Percentiles rank a stretch among this genome's conserved stretches.
phyloP scores from a whole-genome alignment of 2,329 filamentous ascomycete genomes.

The Beauveria sp. region DNA sequence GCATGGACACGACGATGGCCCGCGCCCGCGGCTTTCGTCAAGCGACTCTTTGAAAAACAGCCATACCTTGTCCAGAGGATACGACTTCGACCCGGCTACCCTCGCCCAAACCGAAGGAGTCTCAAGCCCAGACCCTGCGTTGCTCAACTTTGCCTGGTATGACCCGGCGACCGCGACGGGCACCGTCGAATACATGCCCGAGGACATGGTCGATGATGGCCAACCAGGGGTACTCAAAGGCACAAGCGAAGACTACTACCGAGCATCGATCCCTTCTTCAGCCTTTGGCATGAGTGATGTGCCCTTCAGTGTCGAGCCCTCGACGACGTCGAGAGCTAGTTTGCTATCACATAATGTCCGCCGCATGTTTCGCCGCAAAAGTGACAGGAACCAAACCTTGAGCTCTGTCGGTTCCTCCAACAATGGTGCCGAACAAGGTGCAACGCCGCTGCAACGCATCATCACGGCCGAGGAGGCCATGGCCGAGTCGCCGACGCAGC shows the following conservation, averaged over 20 bases:
- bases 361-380: constrained; percentile 29
- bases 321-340: constrained; percentile 25
- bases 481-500: constrained; percentile 25
- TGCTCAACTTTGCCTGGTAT: constrained; percentile 11
- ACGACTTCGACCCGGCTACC: constrained; percentile 8
- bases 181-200: constrained; percentile 13
- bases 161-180: not conserved
- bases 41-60: constrained; percentile 28
- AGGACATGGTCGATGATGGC: constrained; percentile 19
- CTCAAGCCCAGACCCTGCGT: constrained; percentile 1
- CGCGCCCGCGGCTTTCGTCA: constrained; percentile 27
- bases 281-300: constrained; percentile 32
- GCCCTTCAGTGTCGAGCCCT: constrained; percentile 17
- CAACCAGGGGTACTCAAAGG: constrained; percentile 27
- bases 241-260: constrained; percentile 35
- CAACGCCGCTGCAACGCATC: constrained; percentile 12
- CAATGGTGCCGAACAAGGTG: constrained; percentile 5
- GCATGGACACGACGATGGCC: constrained; percentile 14
- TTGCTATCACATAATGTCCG: constrained; percentile 30
- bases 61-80: constrained; percentile 22
- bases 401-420: constrained; percentile 16
- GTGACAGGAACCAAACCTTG: constrained; percentile 23
- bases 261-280: constrained; percentile 32
- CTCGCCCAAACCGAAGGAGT: not conserved
- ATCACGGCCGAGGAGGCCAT: constrained; percentile 13